Conservation (phyloP, 78 protist species). For the Guillardia theta region DNA sequence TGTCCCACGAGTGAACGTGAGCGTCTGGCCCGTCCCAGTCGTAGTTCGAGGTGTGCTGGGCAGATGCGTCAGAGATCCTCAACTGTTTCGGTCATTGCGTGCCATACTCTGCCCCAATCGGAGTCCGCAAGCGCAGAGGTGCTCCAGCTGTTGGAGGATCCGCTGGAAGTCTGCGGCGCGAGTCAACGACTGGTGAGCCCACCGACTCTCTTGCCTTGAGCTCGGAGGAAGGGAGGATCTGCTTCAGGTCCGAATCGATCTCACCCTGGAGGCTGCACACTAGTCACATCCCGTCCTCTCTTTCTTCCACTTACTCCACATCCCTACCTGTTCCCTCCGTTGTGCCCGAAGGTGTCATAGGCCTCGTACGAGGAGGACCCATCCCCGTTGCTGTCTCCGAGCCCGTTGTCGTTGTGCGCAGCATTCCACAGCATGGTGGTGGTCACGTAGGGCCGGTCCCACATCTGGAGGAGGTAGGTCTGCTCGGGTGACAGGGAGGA, state of each 20-base stretch:
- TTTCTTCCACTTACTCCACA: neutral
- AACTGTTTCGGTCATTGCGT: neutral
- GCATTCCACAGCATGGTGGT: slow-evolving; percentile 18
- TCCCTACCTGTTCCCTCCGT: neutral
- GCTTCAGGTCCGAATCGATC: neutral
- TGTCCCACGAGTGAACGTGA: neutral
- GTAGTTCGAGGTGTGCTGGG: neutral
- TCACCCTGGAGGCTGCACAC: neutral
- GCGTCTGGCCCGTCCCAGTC: neutral
- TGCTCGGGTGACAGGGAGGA: neutral
- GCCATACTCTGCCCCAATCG: neutral
- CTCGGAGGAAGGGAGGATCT: neutral
- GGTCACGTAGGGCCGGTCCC: neutral
- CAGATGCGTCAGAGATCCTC: neutral
- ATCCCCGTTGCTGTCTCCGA: neutral
- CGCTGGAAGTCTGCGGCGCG: too few species aligned
- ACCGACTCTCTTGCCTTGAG: neutral
- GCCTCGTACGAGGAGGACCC: neutral
- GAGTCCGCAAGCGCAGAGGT: slow-evolving; percentile 1
- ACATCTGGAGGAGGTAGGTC: neutral
- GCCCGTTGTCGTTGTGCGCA: neutral
- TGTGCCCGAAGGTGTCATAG: neutral
- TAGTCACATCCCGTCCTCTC: neutral
- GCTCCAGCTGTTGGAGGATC: neutral
- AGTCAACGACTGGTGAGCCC: too few species aligned